These are phyloP conservation scores for Hypoxylon sp. DNA, from an alignment of 2,329 filamentous ascomycete genomes.

Conservation along the genomic window DNA sequence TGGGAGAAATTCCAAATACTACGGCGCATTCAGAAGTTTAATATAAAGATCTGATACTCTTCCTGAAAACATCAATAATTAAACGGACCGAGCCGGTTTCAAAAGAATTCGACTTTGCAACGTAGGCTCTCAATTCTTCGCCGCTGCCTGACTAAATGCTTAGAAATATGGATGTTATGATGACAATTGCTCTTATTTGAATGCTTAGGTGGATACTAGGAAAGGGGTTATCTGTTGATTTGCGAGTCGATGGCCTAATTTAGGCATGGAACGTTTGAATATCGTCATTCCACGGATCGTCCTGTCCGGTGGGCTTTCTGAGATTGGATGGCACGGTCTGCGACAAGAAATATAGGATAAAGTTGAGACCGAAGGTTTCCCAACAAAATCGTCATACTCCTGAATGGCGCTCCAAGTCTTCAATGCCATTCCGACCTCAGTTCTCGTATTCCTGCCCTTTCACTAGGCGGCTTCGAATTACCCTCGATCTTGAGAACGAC, in stretches of 20 bases:
- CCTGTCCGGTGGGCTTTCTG: conserved; percentile 29
- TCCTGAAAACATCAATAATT: conserved; percentile 24
- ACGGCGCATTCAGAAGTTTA: conserved; percentile 24
- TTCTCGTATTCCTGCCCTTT: conserved; percentile 1
- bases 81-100: conserved; percentile 43
- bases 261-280: conserved; percentile 4
- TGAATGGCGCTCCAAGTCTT: not conserved
- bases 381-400: conserved; percentile 3
- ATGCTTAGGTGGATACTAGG: conserved; percentile 13
- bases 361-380: conserved; percentile 11
- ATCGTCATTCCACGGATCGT: conserved; percentile 22
- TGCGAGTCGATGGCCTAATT: not conserved
- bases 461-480: not conserved
- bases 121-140: conserved; percentile 29
- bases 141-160: conserved; percentile 29
- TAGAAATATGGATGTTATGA: conserved; percentile 31
- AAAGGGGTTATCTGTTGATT: not conserved
- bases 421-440: not conserved
- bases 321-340: conserved; percentile 7
- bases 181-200: conserved; percentile 25
- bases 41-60: conserved; percentile 40
- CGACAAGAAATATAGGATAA: conserved; percentile 11
- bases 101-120: conserved; percentile 24
- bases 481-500: not conserved
- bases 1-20: conserved; percentile 42